Conservation (phyloP, 192 early-diverging fungal genomes). For the Coemansia sp. region DNA sequence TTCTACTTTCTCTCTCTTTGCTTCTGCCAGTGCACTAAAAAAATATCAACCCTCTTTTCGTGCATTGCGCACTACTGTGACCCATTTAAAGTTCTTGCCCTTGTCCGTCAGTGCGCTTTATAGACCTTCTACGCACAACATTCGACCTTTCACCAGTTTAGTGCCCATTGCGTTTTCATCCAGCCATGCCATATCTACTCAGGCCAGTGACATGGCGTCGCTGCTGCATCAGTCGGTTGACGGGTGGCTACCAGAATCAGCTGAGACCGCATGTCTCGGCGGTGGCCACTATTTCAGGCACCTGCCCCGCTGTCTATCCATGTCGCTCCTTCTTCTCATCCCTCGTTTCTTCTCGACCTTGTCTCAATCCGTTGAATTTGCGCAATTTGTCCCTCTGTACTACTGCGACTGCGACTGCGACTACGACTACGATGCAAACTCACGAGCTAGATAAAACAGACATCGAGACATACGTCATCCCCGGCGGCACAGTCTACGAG, state of each 20-base stretch:
- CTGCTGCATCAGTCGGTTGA: background rate
- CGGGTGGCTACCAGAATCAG: background rate
- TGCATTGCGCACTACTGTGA: too few species aligned
- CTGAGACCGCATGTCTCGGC: background rate
- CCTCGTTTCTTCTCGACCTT: background rate
- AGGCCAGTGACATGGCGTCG: background rate
- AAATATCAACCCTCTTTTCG: conserved; percentile 3
- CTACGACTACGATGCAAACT: background rate
- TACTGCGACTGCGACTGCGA: background rate
- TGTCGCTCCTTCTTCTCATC: background rate
- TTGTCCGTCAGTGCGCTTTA: too few species aligned
- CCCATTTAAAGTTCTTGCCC: too few species aligned
- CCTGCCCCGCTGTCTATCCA: background rate
- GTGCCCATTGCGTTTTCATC: too few species aligned
- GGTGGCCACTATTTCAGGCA: background rate
- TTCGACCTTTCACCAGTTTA: background rate
- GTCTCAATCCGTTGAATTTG: background rate
- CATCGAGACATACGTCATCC: conserved; percentile 58
- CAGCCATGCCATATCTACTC: background rate
- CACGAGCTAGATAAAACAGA: conserved; percentile 59
- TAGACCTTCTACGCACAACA: background rate
- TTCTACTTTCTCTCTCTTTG: conserved; percentile 6
- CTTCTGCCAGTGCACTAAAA: background rate
- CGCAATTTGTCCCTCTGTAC: conserved; percentile 4
- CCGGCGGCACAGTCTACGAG: conserved; percentile 64